phyloP scores from a whole-genome alignment of 768 basidiomycete genomes.

The Termitomyces sp. region DNA sequence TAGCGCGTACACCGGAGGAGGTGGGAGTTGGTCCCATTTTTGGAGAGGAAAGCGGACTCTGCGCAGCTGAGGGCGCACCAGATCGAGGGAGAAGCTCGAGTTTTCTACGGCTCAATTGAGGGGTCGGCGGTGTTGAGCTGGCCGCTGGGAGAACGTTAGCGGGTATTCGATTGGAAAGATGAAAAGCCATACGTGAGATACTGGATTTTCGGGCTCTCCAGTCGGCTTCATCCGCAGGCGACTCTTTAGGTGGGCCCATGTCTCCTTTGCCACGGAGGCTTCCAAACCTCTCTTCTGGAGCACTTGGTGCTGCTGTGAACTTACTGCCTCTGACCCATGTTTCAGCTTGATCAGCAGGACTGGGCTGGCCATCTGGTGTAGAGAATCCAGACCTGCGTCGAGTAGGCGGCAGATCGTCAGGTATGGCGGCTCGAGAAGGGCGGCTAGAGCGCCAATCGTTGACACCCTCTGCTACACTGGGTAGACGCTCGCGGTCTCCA shows the following conservation, averaged over 20 bases:
- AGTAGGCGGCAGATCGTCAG: slow-evolving; percentile 47
- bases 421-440: slow-evolving; percentile 30
- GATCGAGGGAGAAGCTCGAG: slow-evolving; percentile 85
- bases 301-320: slow-evolving; percentile 54
- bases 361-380: slow-evolving; percentile 34
- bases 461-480: slow-evolving; percentile 55
- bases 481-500: slow-evolving; percentile 32
- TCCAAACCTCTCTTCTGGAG: slow-evolving; percentile 41
- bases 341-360: slow-evolving; percentile 75
- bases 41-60: slow-evolving; percentile 78
- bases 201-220: slow-evolving; percentile 63
- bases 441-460: slow-evolving; percentile 73
- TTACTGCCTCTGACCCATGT: slow-evolving; percentile 73
- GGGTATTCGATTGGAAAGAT: not conserved
- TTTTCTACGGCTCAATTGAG: slow-evolving; percentile 74
- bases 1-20: slow-evolving; percentile 40
- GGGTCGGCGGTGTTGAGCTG: slow-evolving; percentile 76
- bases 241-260: slow-evolving; percentile 48
- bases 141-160: slow-evolving; percentile 40
- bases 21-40: slow-evolving; percentile 53
- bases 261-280: slow-evolving; percentile 49
- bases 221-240: slow-evolving; percentile 54
- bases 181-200: slow-evolving; percentile 53
- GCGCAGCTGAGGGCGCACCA: slow-evolving; percentile 56
- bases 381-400: slow-evolving; percentile 59